Evolutionary conservation across 2,329 filamentous ascomycete species (phyloP).

Genomic region (Neonectria ditissima): DNA sequence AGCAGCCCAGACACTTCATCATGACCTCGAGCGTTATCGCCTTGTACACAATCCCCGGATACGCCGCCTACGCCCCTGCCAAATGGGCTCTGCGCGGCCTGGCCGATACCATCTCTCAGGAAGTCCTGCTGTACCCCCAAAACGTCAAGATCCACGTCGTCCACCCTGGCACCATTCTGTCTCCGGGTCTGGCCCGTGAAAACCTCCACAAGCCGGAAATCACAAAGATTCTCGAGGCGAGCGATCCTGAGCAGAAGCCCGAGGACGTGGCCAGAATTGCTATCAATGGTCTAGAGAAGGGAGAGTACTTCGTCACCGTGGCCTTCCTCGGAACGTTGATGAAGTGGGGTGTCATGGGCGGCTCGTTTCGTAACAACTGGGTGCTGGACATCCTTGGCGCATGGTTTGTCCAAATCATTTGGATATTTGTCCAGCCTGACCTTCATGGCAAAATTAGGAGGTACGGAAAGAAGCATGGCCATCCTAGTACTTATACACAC

Average conservation of each 20-base stretch:
- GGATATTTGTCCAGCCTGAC: constrained; percentile 68
- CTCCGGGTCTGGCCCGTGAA: constrained; percentile 80
- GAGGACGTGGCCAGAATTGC: constrained; percentile 79
- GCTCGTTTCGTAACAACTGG: constrained; percentile 68
- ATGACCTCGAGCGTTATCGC: constrained; percentile 85
- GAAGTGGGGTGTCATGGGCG: constrained; percentile 70
- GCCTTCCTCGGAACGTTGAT: constrained; percentile 79
- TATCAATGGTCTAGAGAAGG: constrained; percentile 81
- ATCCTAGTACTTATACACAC: constrained; percentile 63
- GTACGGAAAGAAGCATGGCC: constrained; percentile 69
- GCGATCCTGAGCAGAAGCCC: constrained; percentile 83
- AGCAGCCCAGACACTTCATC: constrained; percentile 79
- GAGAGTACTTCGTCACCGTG: constrained; percentile 83
- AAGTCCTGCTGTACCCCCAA: constrained; percentile 87
- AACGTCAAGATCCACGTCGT: constrained; percentile 85
- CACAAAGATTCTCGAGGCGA: constrained; percentile 82
- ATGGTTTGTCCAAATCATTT: constrained; percentile 65
- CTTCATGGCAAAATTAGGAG: constrained; percentile 68
- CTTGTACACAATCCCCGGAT: constrained; percentile 83
- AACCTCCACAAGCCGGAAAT: constrained; percentile 83
- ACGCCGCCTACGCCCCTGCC: constrained; percentile 83
- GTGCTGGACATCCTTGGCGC: constrained; percentile 69
- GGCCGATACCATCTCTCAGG: constrained; percentile 85
- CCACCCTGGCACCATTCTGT: constrained; percentile 85
- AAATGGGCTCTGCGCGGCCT: constrained; percentile 89